Conservation (phyloP, 768 basidiomycete species). For the Lactarius sanguifluus region DNA sequence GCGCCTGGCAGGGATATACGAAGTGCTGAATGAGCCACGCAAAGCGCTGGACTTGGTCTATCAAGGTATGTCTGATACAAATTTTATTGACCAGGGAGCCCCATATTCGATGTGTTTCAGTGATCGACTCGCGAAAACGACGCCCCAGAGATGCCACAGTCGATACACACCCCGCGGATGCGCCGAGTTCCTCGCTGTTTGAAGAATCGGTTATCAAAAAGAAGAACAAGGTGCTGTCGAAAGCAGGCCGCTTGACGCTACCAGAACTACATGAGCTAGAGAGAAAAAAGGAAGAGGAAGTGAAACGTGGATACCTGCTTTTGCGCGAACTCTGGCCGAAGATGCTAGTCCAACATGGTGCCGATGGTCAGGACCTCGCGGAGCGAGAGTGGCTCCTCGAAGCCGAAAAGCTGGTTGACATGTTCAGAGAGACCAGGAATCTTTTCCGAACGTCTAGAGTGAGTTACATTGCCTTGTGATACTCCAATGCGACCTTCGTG, state of each 20-base stretch:
- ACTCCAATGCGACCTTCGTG: not conserved
- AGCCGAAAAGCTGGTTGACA: constrained; percentile 84
- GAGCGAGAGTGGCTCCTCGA: constrained; percentile 77
- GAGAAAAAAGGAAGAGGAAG: constrained; percentile 52
- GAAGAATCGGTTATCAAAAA: constrained; percentile 49
- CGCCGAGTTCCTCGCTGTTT: constrained; percentile 55
- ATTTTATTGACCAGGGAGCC: not conserved
- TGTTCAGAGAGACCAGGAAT: constrained; percentile 82
- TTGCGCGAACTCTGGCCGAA: constrained; percentile 62
- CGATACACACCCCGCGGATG: constrained; percentile 29
- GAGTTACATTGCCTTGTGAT: constrained; percentile 30
- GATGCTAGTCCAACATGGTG: constrained; percentile 45
- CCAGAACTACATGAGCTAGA: constrained; percentile 46
- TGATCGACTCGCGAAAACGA: constrained; percentile 40
- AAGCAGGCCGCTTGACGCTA: constrained; percentile 48
- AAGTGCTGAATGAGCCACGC: constrained; percentile 74
- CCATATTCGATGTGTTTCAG: constrained; percentile 27
- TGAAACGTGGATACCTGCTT: constrained; percentile 54
- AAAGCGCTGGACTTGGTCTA: constrained; percentile 83
- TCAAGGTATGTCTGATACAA: constrained; percentile 55
- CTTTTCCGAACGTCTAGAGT: constrained; percentile 81
- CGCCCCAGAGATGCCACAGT: constrained; percentile 26
- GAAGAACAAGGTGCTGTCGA: constrained; percentile 39
- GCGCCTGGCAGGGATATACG: constrained; percentile 88
- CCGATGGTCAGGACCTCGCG: constrained; percentile 47